Conservation (phyloP, 352 stramenopile genomes). For the Bremia lactucae region DNA sequence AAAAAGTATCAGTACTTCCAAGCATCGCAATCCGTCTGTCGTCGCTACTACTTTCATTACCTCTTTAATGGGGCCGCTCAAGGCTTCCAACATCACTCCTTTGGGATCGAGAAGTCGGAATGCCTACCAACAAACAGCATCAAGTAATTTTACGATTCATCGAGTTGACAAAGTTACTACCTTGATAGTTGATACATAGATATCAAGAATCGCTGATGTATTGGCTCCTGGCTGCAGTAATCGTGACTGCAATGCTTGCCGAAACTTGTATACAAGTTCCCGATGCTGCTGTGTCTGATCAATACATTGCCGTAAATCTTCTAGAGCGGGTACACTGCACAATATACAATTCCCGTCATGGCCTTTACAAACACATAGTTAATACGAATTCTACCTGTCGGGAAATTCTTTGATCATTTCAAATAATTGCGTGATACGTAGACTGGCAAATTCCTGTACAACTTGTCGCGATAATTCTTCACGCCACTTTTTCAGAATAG, state of each 20-base stretch:
- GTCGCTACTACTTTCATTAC: constrained; percentile 11
- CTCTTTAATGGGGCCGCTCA: constrained; percentile 59
- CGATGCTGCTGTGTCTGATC: constrained; percentile 79
- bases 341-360: background rate
- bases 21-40: background rate
- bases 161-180: constrained; percentile 9
- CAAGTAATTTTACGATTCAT: background rate
- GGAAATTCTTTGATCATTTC: constrained; percentile 96
- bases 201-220: constrained; percentile 93
- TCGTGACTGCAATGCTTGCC: constrained; percentile 61
- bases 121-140: constrained; percentile 20
- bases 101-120: constrained; percentile 90
- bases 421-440: constrained; percentile 91
- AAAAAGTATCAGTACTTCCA: no score
- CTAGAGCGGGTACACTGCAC: constrained; percentile 44
- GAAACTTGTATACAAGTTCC: constrained; percentile 73
- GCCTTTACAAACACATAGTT: background rate
- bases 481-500: constrained; percentile 23
- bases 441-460: constrained; percentile 47
- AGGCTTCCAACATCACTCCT: constrained; percentile 84
- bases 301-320: constrained; percentile 63
- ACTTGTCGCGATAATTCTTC: constrained; percentile 42
- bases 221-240: constrained; percentile 93
- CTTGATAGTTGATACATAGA: constrained; percentile 97
- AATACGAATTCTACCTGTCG: constrained; percentile 51